Base-by-base conservation (phyloP, 371 early-diverging fungal genomes). In the Dichotomocladium elegans region DNA sequence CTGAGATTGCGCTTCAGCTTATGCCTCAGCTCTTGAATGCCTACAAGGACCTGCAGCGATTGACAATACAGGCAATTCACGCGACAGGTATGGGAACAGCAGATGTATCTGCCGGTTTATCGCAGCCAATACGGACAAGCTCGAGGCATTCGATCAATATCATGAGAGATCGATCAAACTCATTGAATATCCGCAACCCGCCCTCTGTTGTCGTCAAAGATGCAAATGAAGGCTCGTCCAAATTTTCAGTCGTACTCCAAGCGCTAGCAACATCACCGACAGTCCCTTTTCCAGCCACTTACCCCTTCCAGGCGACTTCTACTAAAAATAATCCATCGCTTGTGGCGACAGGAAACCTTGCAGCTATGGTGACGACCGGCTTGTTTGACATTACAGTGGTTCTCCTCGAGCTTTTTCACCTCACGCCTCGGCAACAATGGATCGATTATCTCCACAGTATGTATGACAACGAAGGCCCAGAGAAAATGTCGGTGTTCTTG, bases 401-500 rank as follows among this genome's bases (percentile, higher is more conserved):
- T 2, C 33, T 79, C 17, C 34, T 81, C 14, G 79, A 79, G 8
- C 48, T 81, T 1, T 71, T 79, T 42, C 62, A 73, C 43, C 33
- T 81, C 44, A 66, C 75, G 17, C 72, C 81, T 1, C 55, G 48
- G 4, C 67, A 74, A 15, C 72, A 74, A 49, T 70, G 77, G 74
- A 44, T 64, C 1, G 53, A 41, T 1, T 79, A 64, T 56, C 51
- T 79, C 17, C 49, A 63, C 9, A 53, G 55, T 10, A 68, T 63
- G 57, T 44, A 58, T 14, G 71, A 64, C 6, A 57, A 61, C 3
- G 80, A 81, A 24, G 76, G 82, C 2, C 49, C 75, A 9, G 70
- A 76, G n/a, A 53, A 67, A 3, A 78, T 75, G 1, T 68, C 78
- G 27, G 67, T 72, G 3, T 75, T 84, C 44, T 54, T 87, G 41